Evolutionary conservation across 805 yeast genomes (phyloP).

Genomic region (Teunomyces barrocoloradensis): DNA sequence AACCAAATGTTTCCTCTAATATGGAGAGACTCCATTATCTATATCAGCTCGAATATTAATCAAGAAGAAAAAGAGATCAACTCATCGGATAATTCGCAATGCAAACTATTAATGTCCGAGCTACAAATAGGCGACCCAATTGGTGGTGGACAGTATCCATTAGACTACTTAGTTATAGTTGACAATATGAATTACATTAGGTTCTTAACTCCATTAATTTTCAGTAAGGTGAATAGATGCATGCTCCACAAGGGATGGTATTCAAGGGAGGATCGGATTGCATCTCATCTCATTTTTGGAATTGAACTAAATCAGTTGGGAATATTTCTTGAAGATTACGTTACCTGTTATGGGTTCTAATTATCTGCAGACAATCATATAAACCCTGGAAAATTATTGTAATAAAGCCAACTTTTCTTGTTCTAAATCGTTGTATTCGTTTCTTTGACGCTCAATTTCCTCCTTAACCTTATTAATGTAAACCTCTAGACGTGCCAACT

Average conservation of each 20-base stretch:
- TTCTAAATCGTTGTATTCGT: conserved; percentile 39
- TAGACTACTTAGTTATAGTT: conserved; percentile 25
- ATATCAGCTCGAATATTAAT: conserved; percentile 16
- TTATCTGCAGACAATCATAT: neutral
- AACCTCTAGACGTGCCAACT: conserved; percentile 39
- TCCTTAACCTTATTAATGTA: conserved; percentile 37
- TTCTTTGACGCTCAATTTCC: conserved; percentile 40
- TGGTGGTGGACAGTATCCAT: conserved; percentile 38
- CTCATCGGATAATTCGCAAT: conserved; percentile 13
- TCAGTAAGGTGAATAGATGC: conserved; percentile 2
- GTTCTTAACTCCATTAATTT: conserved; percentile 8
- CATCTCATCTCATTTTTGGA: conserved; percentile 8
- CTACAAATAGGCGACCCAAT: conserved; percentile 30
- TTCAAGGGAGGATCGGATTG: neutral
- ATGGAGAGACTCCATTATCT: conserved; percentile 7
- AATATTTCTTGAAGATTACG: conserved; percentile 9
- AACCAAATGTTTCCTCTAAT: conserved; percentile 7
- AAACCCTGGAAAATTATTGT: conserved; percentile 18
- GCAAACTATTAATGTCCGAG: conserved; percentile 20
- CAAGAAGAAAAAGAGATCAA: neutral
- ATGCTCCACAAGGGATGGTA: conserved; percentile 1
- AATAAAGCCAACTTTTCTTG: conserved; percentile 39
- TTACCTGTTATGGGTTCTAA: neutral
- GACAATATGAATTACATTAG: conserved; percentile 14
- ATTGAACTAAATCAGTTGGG: conserved; percentile 5